Evolutionary conservation across 805 yeast species (phyloP), one percentile per base, ranked within the genome.

Genomic region (Myxozyma geophila): DNA sequence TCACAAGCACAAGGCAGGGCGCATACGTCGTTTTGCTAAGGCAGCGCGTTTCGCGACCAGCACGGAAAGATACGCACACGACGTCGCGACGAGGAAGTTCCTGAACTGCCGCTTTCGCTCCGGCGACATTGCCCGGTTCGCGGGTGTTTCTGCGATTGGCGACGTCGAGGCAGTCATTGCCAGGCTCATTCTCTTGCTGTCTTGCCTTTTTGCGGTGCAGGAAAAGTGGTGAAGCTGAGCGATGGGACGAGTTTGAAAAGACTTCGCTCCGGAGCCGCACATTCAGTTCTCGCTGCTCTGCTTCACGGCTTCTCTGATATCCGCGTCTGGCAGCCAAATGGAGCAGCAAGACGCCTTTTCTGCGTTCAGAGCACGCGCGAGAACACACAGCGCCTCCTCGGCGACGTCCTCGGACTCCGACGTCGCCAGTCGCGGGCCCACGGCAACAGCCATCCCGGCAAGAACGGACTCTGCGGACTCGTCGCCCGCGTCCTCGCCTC

Each of bases 71-170:
- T 64, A 64, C 39, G 66, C 54, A 10, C 36, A 46, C 23, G 68
- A 52, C 13, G 68, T 66, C 17, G 69, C 64, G 23, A 59, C 7
- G n/a, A 66, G 59, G 60, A 66, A 66, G 43, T 66, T 66, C 15
- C 65, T 59, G 19, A 21, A 48, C 48, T 55, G 62, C 2, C 3
- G 35, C 19, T 64, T 66, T 10, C 67, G 59, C 35, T 63, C 67
- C n/a, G 64, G 63, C n/a, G 67, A 41, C n/a, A 65, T 21, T 15
- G 35, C 5, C 15, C 23, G 9, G 1, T 51, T 47, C 50, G 54
- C 21, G 17, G 23, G 17, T 19, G 58, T 40, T 9, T 17, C 19
- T 17, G 56, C 21, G 33, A 23, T 49, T n/a, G 60, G 21, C 37
- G 56, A 9, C 19, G 53, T 15, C n/a, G 43, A 44, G 5, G 46